Evolutionary conservation across 768 basidiomycete species (phyloP).

Genomic region (Dictyophora rubrovolvata): DNA sequence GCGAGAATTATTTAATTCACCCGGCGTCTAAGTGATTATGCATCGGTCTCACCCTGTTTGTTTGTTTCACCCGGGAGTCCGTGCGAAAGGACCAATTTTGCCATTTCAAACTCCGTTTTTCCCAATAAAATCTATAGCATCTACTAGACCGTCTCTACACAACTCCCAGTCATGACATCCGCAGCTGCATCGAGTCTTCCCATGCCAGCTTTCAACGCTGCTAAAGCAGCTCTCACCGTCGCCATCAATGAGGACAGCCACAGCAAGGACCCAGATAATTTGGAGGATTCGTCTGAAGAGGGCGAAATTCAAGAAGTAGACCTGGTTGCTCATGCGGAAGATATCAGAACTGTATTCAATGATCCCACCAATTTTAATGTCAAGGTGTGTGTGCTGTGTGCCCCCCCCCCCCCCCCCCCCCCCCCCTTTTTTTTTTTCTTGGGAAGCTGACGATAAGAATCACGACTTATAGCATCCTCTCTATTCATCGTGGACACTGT

Average conservation of each 20-base stretch:
- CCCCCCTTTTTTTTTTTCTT: background rate
- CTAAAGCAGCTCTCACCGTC: slow-evolving; percentile 66
- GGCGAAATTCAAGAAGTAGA: slow-evolving; percentile 84
- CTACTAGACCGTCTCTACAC: background rate
- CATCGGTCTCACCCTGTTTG: background rate
- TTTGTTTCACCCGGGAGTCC: background rate
- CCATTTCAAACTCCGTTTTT: background rate
- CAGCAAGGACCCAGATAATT: slow-evolving; percentile 6
- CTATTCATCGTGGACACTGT: slow-evolving; percentile 91
- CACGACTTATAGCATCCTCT: slow-evolving; percentile 80
- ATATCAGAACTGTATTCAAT: slow-evolving; percentile 86
- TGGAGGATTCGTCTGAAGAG: slow-evolving; percentile 39
- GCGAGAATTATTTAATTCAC: background rate
- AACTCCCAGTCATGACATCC: slow-evolving; percentile 17
- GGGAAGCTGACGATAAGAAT: background rate
- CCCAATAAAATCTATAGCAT: background rate
- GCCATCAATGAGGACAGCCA: slow-evolving; percentile 32
- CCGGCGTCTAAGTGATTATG: background rate
- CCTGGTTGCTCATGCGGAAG: slow-evolving; percentile 74
- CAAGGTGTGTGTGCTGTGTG: slow-evolving; percentile 53
- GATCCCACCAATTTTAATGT: slow-evolving; percentile 92
- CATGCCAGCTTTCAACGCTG: slow-evolving; percentile 61
- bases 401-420: too few relatives aligned
- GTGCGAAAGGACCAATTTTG: background rate
- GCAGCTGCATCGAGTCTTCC: slow-evolving; percentile 38